phyloP scores from a whole-genome alignment of 2,329 filamentous ascomycete genomes.

The Dothidotthia symphoricarpi region DNA sequence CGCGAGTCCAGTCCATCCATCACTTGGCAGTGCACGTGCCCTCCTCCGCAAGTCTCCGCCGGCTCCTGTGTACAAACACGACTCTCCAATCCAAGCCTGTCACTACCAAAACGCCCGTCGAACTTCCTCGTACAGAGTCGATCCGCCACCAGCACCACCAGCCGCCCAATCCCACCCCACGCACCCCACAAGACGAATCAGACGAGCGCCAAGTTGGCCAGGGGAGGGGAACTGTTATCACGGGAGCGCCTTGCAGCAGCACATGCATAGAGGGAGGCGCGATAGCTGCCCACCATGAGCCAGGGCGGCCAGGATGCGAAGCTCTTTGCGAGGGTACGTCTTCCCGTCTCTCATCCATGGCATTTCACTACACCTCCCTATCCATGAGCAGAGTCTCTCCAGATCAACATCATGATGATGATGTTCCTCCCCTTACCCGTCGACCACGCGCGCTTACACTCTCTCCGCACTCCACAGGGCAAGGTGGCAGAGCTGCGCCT shows the following conservation, averaged over 20 bases:
- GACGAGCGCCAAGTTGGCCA: slow-evolving; percentile 27
- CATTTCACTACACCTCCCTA: not conserved
- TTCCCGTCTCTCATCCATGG: slow-evolving; percentile 5
- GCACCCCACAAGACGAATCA: slow-evolving; percentile 5
- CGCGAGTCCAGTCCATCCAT: slow-evolving; percentile 3
- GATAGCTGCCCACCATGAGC: slow-evolving; percentile 53
- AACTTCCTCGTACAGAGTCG: slow-evolving; percentile 3
- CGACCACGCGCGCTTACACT: slow-evolving; percentile 52
- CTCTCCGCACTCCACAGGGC: slow-evolving; percentile 65
- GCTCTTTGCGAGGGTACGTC: slow-evolving; percentile 92
- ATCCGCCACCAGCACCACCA: not conserved
- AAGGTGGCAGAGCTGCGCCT: slow-evolving; percentile 96
- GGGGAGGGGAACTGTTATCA: slow-evolving; percentile 26
- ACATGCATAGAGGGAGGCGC: slow-evolving; percentile 31
- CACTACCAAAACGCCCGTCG: not conserved
- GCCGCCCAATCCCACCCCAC: too few relatives aligned
- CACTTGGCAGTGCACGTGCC: slow-evolving; percentile 28
- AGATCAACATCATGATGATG: too few relatives aligned
- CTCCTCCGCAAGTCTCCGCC: slow-evolving; percentile 24
- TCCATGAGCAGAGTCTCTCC: too few relatives aligned
- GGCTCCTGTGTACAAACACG: slow-evolving; percentile 7
- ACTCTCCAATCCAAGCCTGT: slow-evolving; percentile 1
- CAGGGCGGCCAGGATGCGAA: slow-evolving; percentile 90
- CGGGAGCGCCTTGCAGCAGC: slow-evolving; percentile 28
- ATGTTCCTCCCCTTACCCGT: slow-evolving; percentile 44